Evolutionary conservation across 306 rosid species (phyloP).

Genomic region (Gastrolobium villosum): DNA sequence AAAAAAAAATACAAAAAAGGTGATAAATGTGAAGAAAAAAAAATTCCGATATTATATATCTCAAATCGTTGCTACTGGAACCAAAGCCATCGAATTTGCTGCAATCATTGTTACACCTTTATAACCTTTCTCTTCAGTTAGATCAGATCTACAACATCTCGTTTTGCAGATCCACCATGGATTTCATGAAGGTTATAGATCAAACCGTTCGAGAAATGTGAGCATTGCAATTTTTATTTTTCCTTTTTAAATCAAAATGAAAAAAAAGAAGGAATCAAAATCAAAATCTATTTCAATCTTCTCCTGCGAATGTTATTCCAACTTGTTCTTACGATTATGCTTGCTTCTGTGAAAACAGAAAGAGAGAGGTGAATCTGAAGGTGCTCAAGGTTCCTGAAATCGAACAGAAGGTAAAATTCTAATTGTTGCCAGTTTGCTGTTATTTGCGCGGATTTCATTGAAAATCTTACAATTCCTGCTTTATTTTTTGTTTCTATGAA

Average conservation of each 20-base stretch:
- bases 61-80: conserved; percentile 35
- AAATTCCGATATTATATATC: background rate
- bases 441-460: conserved; percentile 18
- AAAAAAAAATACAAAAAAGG: background rate
- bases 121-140: conserved; percentile 15
- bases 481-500: conserved; percentile 3
- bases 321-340: background rate
- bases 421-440: background rate
- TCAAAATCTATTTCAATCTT: conserved; percentile 6
- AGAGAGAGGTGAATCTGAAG: conserved; percentile 99
- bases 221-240: conserved; percentile 47
- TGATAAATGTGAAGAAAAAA: background rate
- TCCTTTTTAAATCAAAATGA: background rate
- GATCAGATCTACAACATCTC: conserved; percentile 51
- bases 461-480: background rate
- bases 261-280: background rate
- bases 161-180: conserved; percentile 78
- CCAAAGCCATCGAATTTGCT: conserved; percentile 34
- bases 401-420: conserved; percentile 89
- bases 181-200: conserved; percentile 99
- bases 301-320: conserved; percentile 28
- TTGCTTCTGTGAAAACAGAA: conserved; percentile 64
- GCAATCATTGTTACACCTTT: background rate
- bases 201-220: conserved; percentile 99
- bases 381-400: conserved; percentile 98